Evolutionary conservation across 2,329 filamentous ascomycete species (phyloP), one percentile per base, ranked within the genome.

Genomic region (Anthostomella pinea): DNA sequence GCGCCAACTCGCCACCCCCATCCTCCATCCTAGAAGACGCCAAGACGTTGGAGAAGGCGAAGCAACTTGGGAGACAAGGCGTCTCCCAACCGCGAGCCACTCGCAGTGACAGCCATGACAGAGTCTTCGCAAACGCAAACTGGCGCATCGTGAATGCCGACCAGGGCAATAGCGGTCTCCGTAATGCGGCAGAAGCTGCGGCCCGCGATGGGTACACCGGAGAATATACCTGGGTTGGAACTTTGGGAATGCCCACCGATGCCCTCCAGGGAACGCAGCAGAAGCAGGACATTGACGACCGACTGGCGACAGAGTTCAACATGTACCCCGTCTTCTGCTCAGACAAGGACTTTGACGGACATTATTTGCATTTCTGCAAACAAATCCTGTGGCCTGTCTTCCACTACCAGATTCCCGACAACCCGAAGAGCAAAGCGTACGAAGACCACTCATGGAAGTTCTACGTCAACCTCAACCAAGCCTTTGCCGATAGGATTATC

Each of bases 331-430:
- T 96, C 21, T 95, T 85, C 60, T 85, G 87, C 62, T 85, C 81
- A 43, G 91, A 97, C 66, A 88, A 85, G 58, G 90, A 97, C 63
- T 89, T 96, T 58, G 85, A 96, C 55, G 89, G 90, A 1, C 90
- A 95, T 65, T 97, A 97, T 58, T 80, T 84, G 9, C 90, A 96
- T 64, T 97, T 93, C 60, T 96, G 90, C 81, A 97, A 97, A 69
- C 88, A 91, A 57, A 95, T 97, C 37, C 73, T 97, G 6, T 97
- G 91, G 91, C 91, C 91, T 1, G 90, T 96, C 42, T 95, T 97
- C 64, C 90, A 97, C 65, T 97, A 97, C 62, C 90, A 96, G 64
- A 95, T 97, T 41, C 93, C 91, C 0, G 93, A 97, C 59, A 94
- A 95, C 58, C 91, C 91, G 17, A 95, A 95, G 73, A 96, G 89